These are phyloP conservation scores for Monosporascus sp. DNA, from an alignment of 2,329 filamentous ascomycete genomes.

Conservation along the genomic window DNA sequence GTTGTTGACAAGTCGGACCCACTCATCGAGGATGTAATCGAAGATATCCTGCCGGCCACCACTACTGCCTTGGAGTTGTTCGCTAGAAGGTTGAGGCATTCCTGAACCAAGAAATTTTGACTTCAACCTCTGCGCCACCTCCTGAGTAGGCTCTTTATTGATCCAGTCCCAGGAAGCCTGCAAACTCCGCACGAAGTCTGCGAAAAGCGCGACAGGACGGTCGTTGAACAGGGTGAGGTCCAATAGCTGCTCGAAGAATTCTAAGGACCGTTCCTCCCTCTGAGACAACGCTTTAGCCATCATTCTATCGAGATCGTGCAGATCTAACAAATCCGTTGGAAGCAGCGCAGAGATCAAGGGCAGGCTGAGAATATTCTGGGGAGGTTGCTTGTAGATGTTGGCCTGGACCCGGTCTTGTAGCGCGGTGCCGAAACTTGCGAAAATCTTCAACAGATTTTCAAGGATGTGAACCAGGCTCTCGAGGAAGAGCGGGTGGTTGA, in stretches of 20 bases:
- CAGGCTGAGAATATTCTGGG: constrained; percentile 50
- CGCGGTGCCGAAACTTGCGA: constrained; percentile 37
- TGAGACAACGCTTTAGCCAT: constrained; percentile 68
- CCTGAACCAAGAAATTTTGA: constrained; percentile 47
- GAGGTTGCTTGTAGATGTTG: constrained; percentile 52
- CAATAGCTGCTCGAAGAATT: constrained; percentile 75
- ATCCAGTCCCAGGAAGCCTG: constrained; percentile 81
- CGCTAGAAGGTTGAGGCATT: constrained; percentile 35
- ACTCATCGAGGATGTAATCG: constrained; percentile 94
- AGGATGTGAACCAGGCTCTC: constrained; percentile 60
- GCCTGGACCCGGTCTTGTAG: constrained; percentile 51
- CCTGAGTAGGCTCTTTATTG: constrained; percentile 61
- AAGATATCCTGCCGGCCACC: constrained; percentile 71
- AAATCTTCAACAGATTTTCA: constrained; percentile 55
- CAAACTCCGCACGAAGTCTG: constrained; percentile 80
- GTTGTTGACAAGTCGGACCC: constrained; percentile 77
- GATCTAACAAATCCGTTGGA: constrained; percentile 57
- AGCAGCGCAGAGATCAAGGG: constrained; percentile 53
- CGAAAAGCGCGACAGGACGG: constrained; percentile 70
- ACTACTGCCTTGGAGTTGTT: constrained; percentile 48
- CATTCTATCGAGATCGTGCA: constrained; percentile 62
- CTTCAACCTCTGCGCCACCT: constrained; percentile 66
- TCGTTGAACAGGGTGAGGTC: constrained; percentile 75
- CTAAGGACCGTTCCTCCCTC: constrained; percentile 65
- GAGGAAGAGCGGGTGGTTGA: constrained; percentile 51